Base-by-base conservation (phyloP, 1,284 basidiomycete genomes). In the Sporisorium scitamineum region DNA sequence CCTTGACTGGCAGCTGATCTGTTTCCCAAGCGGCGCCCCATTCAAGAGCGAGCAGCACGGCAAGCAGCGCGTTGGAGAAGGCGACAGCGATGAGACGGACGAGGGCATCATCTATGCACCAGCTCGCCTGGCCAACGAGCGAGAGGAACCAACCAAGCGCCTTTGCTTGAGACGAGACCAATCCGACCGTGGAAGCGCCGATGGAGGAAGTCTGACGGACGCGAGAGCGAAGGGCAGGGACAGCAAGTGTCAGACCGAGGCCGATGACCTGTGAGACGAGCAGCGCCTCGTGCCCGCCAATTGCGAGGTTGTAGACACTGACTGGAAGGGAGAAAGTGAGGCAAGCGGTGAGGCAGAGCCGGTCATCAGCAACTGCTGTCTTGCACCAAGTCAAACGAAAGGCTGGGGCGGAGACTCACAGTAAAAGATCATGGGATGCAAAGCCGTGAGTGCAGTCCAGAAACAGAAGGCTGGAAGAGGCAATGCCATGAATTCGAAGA, bases 341-440 rank as follows among this genome's bases (percentile, higher is more conserved):
- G 50, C 65, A 61, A 26, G 61, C 10, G 18, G 1, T 14, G 11
- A 50, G 27, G 27, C 18, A 20, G n/a, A n/a, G 14, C 5, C 54
- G 20, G 29, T 41, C 32, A 22, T 34, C 20, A 52, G 39, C n/a
- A 42, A 20, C n/a, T 9, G n/a, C n/a, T 42, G 3, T 9, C 13
- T 34, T 37, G 32, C 32, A 54, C 11, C 13, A 54, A 16, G 9
- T 14, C 9, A n/a, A 8, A 11, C 39, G n/a, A 11, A 2, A n/a
- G 50, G 34, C 14, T 20, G 27, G 18, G 5, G 18, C 14, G n/a
- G 8, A 8, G 13, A 67, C 77, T 70, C 48, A 87, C 93, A 95
- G 86, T 95, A 97, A 87, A 96, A 97, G 7, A 97, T 89, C 41
- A 92, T 92, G 0, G 93, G 91, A 10, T 92, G 90, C 22, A 97